These are phyloP conservation scores for Fraxinus sp. DNA, from an alignment of 305 asterid genomes.

Conservation along the genomic window DNA sequence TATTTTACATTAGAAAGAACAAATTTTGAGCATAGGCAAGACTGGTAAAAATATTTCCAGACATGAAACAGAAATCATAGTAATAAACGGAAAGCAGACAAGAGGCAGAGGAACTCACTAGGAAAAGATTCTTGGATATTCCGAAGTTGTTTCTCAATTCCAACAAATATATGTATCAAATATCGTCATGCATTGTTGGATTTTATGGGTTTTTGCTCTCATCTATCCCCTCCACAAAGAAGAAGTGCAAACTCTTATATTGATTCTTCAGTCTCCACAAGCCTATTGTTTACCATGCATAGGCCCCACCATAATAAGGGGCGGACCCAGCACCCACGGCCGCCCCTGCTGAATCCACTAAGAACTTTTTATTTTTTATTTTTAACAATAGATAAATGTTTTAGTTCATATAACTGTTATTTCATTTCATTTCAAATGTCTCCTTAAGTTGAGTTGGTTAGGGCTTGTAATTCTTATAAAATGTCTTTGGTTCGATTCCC, in stretches of 20 bases:
- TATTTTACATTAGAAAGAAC: neutral
- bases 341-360: no score
- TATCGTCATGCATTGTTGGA: neutral
- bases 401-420: no score
- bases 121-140: constrained; percentile 64
- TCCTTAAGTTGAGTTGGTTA: no score
- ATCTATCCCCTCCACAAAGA: neutral
- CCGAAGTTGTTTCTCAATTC: constrained; percentile 29
- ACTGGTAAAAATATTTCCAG: neutral
- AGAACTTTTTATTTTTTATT: no score
- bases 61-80: constrained; percentile 16
- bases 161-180: constrained; percentile 19
- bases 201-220: neutral
- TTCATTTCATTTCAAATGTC: no score
- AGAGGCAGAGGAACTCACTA: constrained; percentile 34
- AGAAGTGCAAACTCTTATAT: neutral
- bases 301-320: neutral
- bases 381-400: no score
- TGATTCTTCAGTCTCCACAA: neutral
- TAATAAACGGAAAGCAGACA: constrained; percentile 17
- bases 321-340: no score
- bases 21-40: neutral
- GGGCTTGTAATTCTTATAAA: no score
- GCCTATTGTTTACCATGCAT: neutral
- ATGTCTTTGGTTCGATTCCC: no score